Conservation (phyloP, 2,329 filamentous ascomycete genomes). For the Colletotrichum cereale region DNA sequence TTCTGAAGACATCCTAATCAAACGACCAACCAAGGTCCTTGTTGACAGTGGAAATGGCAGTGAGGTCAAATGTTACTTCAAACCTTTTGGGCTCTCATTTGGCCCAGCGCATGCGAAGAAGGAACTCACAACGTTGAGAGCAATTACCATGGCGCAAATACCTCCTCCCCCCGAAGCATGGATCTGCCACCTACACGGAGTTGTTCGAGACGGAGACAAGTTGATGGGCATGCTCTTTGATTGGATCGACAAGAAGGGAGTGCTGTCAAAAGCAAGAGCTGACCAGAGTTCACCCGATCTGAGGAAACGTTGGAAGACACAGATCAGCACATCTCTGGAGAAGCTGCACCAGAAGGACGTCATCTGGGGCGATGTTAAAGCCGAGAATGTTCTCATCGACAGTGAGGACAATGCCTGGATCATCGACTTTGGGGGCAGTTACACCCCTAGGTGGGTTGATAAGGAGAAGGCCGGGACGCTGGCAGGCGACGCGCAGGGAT, state of each 20-base stretch:
- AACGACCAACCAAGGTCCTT: slow-evolving; percentile 41
- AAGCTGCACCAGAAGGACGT: slow-evolving; percentile 43
- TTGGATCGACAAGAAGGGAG: slow-evolving; percentile 17
- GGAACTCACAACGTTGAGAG: slow-evolving; percentile 41
- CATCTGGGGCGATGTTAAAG: slow-evolving; percentile 49
- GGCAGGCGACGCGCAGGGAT: slow-evolving; percentile 45
- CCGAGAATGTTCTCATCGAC: slow-evolving; percentile 48
- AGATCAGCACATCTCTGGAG: slow-evolving; percentile 40
- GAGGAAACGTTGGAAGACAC: slow-evolving; percentile 40
- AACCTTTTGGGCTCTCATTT: slow-evolving; percentile 20
- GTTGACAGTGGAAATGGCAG: no score
- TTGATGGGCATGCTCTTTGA: slow-evolving; percentile 12
- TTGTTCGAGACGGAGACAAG: slow-evolving; percentile 32
- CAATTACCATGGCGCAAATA: slow-evolving; percentile 33
- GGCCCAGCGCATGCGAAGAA: slow-evolving; percentile 29
- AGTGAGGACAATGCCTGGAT: slow-evolving; percentile 47
- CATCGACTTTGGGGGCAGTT: slow-evolving; percentile 49
- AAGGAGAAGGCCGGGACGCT: slow-evolving; percentile 43
- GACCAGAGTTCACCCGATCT: slow-evolving; percentile 22
- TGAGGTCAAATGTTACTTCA: slow-evolving; percentile 43
- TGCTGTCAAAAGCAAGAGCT: slow-evolving; percentile 15
- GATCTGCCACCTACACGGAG: slow-evolving; percentile 42
- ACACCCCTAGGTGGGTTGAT: slow-evolving; percentile 48
- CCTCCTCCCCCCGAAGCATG: slow-evolving; percentile 32
- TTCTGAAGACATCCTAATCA: slow-evolving; percentile 43